Evolutionary conservation across 2,329 filamentous ascomycete genomes (phyloP).

Genomic region (Penicillium glabrum): DNA sequence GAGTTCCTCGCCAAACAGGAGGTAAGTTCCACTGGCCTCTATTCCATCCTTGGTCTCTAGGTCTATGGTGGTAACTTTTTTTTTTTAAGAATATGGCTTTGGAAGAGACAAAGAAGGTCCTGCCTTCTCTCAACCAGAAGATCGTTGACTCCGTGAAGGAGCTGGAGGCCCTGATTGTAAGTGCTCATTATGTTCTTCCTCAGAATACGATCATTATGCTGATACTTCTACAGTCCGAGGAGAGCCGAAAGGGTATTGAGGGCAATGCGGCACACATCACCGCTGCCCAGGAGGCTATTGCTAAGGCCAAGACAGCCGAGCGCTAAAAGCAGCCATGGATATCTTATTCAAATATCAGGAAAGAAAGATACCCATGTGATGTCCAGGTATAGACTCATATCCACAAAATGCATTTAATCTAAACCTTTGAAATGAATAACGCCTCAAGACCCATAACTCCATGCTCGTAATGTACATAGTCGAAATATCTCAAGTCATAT

Average conservation of each 20-base stretch:
- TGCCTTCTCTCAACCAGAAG: constrained; percentile 69
- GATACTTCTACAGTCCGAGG: constrained; percentile 32
- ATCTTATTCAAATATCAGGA: not conserved
- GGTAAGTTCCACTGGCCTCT: constrained; percentile 52
- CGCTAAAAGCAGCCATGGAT: constrained; percentile 24
- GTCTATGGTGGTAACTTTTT: not conserved
- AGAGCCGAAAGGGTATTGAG: constrained; percentile 39
- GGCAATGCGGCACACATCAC: constrained; percentile 44
- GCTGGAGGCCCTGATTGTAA: constrained; percentile 74
- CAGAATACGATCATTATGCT: not conserved
- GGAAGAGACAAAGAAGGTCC: constrained; percentile 84
- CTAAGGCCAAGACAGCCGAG: constrained; percentile 39
- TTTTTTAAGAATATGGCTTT: constrained; percentile 67
- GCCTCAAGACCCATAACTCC: constrained; percentile 28
- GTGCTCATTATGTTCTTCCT: constrained; percentile 31
- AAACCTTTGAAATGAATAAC: constrained; percentile 16
- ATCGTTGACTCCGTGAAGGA: constrained; percentile 70
- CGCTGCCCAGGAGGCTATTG: constrained; percentile 43
- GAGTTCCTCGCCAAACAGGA: constrained; percentile 83
- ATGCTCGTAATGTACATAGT: constrained; percentile 24
- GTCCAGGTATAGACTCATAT: constrained; percentile 2
- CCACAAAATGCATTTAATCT: constrained; percentile 21
- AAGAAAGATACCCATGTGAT: constrained; percentile 9
- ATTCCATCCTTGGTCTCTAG: not conserved
- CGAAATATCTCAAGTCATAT: constrained; percentile 49